Evolutionary conservation across 345 rosid genomes (phyloP), one percentile per base, ranked within the genome.

Genomic region (Punica granatum): DNA sequence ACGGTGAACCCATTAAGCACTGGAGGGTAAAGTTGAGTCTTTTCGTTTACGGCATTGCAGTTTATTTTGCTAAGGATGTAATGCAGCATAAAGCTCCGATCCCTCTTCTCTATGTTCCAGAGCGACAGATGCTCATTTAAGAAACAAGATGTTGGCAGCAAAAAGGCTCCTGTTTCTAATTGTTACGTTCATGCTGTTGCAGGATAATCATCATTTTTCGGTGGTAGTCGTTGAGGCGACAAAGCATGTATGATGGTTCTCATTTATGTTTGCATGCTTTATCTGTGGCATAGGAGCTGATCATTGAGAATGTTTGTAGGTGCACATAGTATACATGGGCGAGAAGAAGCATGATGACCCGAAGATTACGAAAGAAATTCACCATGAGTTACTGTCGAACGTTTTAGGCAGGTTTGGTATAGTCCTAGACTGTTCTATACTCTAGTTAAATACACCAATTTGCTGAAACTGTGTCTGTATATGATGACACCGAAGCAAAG

Each of bases 291-390:
- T 54, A 34, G 42, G n/a, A 28, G 46, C 64, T 63, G 11, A 68
- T 23, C 6, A 32, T 53, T 37, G 28, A 64, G 56, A 60, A 64
- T 51, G 6, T 54, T 65, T 48, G 14, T 63, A 74, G 80, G 75
- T 77, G 63, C 67, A 77, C 60, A 72, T 74, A 63, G 89, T 84
- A 43, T 73, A 82, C 59, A 73, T 84, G 79, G 86, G 89, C 59
- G 83, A 28, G 63, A 82, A 73, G 67, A 70, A 54, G 69, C 70
- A 77, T 65, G 82, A 78, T 49, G 84, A 80, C 77, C 80, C 82
- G 65, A 69, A 58, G 8, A 30, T 56, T 63, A 78, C 74, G 46
- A 67, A 75, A 10, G 70, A 73, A 60, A 72, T 65, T 43, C 84
- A 85, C 63, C 74, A 78, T 28, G 43, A 66, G 68, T 70, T 80